Conservation (phyloP, 1,139 yeast species). For the Geotrichum macrosporum region DNA sequence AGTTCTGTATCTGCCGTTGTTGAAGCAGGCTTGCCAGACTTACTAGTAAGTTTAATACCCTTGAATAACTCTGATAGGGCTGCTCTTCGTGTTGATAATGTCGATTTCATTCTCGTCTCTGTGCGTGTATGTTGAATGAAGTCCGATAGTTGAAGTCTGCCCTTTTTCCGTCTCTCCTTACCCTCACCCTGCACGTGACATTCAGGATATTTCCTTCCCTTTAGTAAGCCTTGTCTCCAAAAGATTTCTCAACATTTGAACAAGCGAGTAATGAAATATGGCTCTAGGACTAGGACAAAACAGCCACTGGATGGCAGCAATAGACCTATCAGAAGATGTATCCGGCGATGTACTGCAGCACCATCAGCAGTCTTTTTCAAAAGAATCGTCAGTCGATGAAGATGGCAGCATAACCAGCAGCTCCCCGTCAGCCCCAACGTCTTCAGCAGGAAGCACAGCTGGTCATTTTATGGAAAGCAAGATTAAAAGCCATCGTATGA, state of each 20-base stretch:
- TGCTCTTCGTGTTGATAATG: slow-evolving; percentile 9
- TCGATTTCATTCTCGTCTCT: slow-evolving; percentile 11
- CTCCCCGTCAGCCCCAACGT: no score
- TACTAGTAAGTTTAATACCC: slow-evolving; percentile 12
- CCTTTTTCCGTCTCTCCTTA: background rate
- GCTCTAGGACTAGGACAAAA: no score
- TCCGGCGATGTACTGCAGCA: background rate
- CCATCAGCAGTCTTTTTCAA: background rate
- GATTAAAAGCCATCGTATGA: slow-evolving; percentile 11
- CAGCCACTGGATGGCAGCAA: slow-evolving; percentile 9
- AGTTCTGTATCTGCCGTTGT: background rate
- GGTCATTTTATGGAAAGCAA: slow-evolving; percentile 6
- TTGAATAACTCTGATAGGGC: slow-evolving; percentile 17
- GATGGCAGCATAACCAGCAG: background rate
- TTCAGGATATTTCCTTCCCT: no score
- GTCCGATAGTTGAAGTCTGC: background rate
- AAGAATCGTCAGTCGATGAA: slow-evolving; percentile 3
- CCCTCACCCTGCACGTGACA: background rate
- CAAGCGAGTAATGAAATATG: background rate
- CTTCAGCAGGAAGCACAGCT: no score
- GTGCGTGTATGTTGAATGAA: background rate
- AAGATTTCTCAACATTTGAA: background rate
- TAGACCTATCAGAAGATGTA: background rate
- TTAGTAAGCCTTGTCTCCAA: background rate
- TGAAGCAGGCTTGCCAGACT: slow-evolving; percentile 4